Conservation (phyloP, 2,329 filamentous ascomycete species). For the Fusarium graminum region DNA sequence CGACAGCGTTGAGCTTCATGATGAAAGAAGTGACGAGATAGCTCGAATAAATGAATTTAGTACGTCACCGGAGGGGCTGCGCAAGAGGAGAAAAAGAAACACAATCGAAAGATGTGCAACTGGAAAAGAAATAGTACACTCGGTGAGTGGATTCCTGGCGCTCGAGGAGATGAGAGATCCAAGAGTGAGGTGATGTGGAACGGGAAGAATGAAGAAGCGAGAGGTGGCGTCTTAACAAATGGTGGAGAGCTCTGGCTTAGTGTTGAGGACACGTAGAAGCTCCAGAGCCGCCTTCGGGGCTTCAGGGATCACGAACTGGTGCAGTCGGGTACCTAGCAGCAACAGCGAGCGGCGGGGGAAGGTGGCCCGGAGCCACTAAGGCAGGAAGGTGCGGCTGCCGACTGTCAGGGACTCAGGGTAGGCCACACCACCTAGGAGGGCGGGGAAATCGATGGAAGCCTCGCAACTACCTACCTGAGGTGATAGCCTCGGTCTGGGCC, state of each 20-base stretch:
- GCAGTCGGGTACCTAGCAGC: conserved; percentile 7
- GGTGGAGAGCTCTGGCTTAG: conserved; percentile 47
- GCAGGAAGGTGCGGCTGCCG: conserved; percentile 41
- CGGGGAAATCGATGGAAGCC: conserved; percentile 30
- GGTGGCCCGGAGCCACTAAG: conserved; percentile 38
- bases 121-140: conserved; percentile 11
- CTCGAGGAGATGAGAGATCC: conserved; percentile 48
- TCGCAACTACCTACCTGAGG: conserved; percentile 1
- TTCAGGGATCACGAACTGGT: conserved; percentile 47
- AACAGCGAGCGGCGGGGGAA: conserved; percentile 12
- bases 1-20: conserved; percentile 88
- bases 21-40: conserved; percentile 66
- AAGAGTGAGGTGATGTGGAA: conserved; percentile 51
- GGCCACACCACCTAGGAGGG: conserved; percentile 12
- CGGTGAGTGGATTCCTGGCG: conserved; percentile 44
- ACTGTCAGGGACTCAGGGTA: conserved; percentile 34
- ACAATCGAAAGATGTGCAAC: conserved; percentile 20
- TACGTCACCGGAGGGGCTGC: conserved; percentile 45
- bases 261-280: conserved; percentile 55
- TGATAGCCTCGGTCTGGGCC: conserved; percentile 14
- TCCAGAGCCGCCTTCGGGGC: conserved; percentile 42
- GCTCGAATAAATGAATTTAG: conserved; percentile 28
- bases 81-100: conserved; percentile 22
- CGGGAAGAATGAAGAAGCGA: conserved; percentile 36
- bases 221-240: conserved; percentile 48